Conservation (phyloP, 192 early-diverging fungal genomes). For the Glomus cerebriforme region DNA sequence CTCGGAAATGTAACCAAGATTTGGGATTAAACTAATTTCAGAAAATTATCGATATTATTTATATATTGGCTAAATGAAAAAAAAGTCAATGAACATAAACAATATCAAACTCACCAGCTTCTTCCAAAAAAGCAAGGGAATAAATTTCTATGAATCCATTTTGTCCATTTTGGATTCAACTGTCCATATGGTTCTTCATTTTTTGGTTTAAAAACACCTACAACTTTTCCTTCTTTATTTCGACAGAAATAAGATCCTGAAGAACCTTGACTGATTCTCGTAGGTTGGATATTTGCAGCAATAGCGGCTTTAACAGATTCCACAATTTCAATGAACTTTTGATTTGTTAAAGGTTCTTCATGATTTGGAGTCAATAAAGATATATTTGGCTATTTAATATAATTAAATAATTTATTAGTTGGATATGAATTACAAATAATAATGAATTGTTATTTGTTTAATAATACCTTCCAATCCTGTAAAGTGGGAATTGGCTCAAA, state of each 20-base stretch:
- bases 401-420: neutral
- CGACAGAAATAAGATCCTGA: slow-evolving; percentile 92
- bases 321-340: slow-evolving; percentile 47
- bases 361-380: slow-evolving; percentile 33
- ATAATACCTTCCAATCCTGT: slow-evolving; percentile 27
- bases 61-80: neutral
- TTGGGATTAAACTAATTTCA: slow-evolving; percentile 74
- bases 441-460: neutral
- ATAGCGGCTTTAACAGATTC: slow-evolving; percentile 58
- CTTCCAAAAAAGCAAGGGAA: slow-evolving; percentile 91
- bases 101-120: slow-evolving; percentile 52
- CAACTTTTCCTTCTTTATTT: slow-evolving; percentile 69
- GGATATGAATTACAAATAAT: neutral
- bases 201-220: slow-evolving; percentile 91
- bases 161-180: slow-evolving; percentile 85
- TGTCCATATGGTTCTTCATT: slow-evolving; percentile 72
- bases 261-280: slow-evolving; percentile 70
- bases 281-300: slow-evolving; percentile 44
- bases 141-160: slow-evolving; percentile 87
- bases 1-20: slow-evolving; percentile 87
- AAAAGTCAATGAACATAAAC: neutral
- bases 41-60: neutral
- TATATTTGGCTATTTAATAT: neutral
- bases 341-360: slow-evolving; percentile 46
- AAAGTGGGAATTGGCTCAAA: neutral